Percentiles rank a stretch among this genome's conserved stretches.
Evolutionary conservation across 352 stramenopile genomes (phyloP).

Genomic region (Phytophthora macrochlamydospora): DNA sequence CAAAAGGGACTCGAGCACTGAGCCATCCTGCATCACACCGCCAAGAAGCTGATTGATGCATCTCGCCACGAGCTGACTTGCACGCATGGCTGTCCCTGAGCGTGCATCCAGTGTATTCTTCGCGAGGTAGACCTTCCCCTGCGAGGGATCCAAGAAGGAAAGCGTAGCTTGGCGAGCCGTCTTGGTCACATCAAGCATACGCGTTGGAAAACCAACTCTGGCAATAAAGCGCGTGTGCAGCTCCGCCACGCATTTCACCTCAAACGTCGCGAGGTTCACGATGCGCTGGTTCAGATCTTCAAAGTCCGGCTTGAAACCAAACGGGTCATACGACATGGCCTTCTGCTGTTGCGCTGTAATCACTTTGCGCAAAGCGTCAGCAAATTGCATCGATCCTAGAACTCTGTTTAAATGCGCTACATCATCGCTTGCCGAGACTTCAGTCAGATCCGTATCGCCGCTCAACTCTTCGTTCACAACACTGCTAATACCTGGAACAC

Average conservation of each 20-base stretch:
- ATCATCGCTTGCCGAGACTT: slow-evolving; percentile 33
- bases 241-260: slow-evolving; percentile 54
- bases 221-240: slow-evolving; percentile 72
- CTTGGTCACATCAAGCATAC: slow-evolving; percentile 71
- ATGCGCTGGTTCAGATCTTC: slow-evolving; percentile 70
- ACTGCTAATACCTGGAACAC: slow-evolving; percentile 60
- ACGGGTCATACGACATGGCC: slow-evolving; percentile 41
- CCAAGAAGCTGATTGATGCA: slow-evolving; percentile 77
- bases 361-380: slow-evolving; percentile 60
- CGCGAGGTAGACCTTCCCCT: slow-evolving; percentile 58
- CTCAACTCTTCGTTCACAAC: slow-evolving; percentile 71
- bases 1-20: slow-evolving; percentile 70
- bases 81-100: slow-evolving; percentile 40
- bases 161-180: slow-evolving; percentile 48
- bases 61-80: slow-evolving; percentile 61
- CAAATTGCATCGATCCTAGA: slow-evolving; percentile 58
- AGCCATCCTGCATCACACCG: slow-evolving; percentile 64
- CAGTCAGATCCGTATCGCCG: slow-evolving; percentile 12
- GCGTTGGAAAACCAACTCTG: slow-evolving; percentile 49
- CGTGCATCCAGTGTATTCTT: slow-evolving; percentile 39
- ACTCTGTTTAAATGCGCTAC: slow-evolving; percentile 61
- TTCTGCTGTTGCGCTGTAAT: slow-evolving; percentile 77
- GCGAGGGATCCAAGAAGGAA: slow-evolving; percentile 59
- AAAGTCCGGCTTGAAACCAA: slow-evolving; percentile 58
- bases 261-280: slow-evolving; percentile 45